Base-by-base conservation (phyloP, 2,329 filamentous ascomycete genomes). In the Corniculantispora saksenae region DNA sequence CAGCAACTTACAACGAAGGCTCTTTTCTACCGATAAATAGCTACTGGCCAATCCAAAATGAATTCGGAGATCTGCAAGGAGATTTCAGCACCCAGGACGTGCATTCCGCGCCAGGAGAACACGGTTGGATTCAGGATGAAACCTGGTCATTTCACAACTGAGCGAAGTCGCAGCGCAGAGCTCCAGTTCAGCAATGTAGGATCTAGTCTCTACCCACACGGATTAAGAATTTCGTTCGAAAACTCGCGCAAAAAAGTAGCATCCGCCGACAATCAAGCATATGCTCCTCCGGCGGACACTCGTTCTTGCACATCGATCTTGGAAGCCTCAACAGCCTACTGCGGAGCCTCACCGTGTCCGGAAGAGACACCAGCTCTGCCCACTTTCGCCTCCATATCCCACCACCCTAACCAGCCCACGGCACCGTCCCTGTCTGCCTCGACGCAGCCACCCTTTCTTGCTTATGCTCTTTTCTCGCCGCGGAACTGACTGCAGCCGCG, bases 391-490 rank as follows among this genome's bases (percentile, higher is more conserved):
- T 57, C 54, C 9, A 57, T 51, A 43, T 10, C 43, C 29, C 43
- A 21, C 38, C 40, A 63, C 19, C 27, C n/a, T 19, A 47, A 19
- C 27, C 38, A 43, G 12, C 38, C 9, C 19, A 10, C 40, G n/a
- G n/a, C 51, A 9, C 51, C 66, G 21, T 63, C 69, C 17, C 38
- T 25, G 13, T 17, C 50, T 27, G 25, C 50, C n/a, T 53, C 50
- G 13, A 15, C 19, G 23, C 50, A 23, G 3, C 10, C 50, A 3
- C 25, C 50, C 15, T 23, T 19, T 27, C 19, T 53, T 3, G 9
- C 17, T 27, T 47, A 51, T 35, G 5, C 19, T 35, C 32, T 8
- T 45, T 45, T 54, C 59, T 17, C 9, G 10, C 58, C 17, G 17
- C 48, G 2, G 25, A 53, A 19, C 3, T 29, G 19, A 19, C 50